Conservation (phyloP, 352 stramenopile genomes). For the Globisporangium radiosum region DNA sequence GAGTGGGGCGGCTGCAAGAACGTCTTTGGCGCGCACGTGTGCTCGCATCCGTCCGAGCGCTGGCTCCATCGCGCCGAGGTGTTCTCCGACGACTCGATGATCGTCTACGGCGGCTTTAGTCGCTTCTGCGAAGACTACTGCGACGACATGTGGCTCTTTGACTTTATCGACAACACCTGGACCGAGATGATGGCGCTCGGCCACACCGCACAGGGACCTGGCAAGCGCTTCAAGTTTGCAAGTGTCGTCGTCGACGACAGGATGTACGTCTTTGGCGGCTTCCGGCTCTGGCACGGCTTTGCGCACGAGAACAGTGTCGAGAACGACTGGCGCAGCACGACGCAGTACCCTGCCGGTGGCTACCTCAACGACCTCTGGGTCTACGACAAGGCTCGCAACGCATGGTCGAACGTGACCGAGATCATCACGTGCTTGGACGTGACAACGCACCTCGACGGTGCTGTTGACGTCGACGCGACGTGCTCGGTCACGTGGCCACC, state of each 20-base stretch:
- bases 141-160: conserved; percentile 94
- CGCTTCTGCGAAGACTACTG: conserved; percentile 94
- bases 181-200: conserved; percentile 79
- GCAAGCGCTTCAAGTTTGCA: conserved; percentile 91
- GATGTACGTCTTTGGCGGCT: conserved; percentile 89
- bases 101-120: conserved; percentile 92
- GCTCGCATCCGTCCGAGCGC: conserved; percentile 82
- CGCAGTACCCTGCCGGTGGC: conserved; percentile 82
- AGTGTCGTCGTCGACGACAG: conserved; percentile 56
- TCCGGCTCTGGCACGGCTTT: conserved; percentile 95
- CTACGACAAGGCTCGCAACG: conserved; percentile 53
- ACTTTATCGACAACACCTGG: conserved; percentile 88
- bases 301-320: conserved; percentile 83
- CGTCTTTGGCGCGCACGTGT: conserved; percentile 80
- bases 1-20: conserved; percentile 90
- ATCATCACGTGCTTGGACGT: conserved; percentile 52
- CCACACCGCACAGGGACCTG: conserved; percentile 48
- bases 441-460: conserved; percentile 35
- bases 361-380: conserved; percentile 95
- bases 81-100: conserved; percentile 87
- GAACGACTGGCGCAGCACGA: conserved; percentile 77
- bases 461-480: conserved; percentile 57
- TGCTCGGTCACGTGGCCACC: conserved; percentile 88
- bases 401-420: conserved; percentile 73
- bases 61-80: conserved; percentile 87